A percentile compares a stretch with the other conserved stretches of the same genome.
phyloP scores from a whole-genome alignment of 768 basidiomycete genomes.

The Tylopilus rubrobrunneus region DNA sequence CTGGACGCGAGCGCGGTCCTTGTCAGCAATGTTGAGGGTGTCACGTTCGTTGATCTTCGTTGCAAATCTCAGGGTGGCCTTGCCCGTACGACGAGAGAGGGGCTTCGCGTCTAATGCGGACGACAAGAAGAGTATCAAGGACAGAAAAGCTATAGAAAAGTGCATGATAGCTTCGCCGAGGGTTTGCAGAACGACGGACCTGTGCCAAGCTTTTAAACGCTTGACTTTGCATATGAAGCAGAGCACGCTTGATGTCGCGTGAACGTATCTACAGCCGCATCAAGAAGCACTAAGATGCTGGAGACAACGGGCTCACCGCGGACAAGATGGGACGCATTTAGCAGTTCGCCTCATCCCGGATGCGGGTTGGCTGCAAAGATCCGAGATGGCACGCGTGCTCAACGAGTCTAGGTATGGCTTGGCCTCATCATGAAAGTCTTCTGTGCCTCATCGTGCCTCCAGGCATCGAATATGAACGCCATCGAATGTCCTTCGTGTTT shows the following conservation, averaged over 20 bases:
- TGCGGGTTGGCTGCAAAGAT: background rate
- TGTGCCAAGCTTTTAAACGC: background rate
- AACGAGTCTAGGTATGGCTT: background rate
- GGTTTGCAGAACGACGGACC: background rate
- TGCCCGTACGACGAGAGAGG: constrained; percentile 2
- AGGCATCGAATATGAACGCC: background rate
- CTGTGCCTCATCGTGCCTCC: background rate
- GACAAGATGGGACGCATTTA: background rate
- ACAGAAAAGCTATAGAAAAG: constrained; percentile 5
- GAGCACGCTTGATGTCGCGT: too few species aligned
- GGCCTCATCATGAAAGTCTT: background rate
- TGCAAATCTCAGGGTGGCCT: constrained; percentile 10
- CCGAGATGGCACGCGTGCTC: background rate
- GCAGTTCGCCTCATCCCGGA: background rate
- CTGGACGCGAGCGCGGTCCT: constrained; percentile 20
- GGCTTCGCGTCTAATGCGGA: constrained; percentile 13
- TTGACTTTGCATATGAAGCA: background rate
- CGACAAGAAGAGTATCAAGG: constrained; percentile 9
- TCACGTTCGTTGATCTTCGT: constrained; percentile 10
- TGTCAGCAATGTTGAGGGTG: constrained; percentile 8
- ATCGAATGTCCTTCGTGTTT: too few species aligned
- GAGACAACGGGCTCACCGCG: too few species aligned
- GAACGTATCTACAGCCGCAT: too few species aligned
- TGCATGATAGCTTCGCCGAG: constrained; percentile 8
- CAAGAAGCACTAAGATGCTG: too few species aligned